phyloP scores from a whole-genome alignment of 306 rosid genomes.

The Vigna radiata region DNA sequence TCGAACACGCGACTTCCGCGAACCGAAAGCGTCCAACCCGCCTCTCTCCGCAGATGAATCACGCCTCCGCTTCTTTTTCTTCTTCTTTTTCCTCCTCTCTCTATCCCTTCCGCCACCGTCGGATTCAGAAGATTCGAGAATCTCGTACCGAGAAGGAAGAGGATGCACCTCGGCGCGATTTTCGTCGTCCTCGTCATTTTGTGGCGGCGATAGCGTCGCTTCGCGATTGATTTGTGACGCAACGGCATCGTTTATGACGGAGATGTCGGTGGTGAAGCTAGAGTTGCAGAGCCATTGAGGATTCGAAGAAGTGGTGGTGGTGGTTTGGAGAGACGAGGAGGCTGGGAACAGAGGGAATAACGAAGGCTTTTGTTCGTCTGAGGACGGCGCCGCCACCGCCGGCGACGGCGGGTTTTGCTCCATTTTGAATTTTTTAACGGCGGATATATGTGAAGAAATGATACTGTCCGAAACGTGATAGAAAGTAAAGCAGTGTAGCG shows the following conservation, averaged over 20 bases:
- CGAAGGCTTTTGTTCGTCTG: constrained; percentile 46
- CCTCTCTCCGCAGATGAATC: constrained; percentile 54
- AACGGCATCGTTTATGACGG: constrained; percentile 54
- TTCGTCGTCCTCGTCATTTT: constrained; percentile 39
- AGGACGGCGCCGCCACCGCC: neutral
- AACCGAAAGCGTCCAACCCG: constrained; percentile 54
- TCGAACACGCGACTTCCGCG: constrained; percentile 76
- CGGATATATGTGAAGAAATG: neutral
- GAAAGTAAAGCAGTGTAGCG: neutral
- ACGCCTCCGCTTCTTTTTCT: constrained; percentile 66
- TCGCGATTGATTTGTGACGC: constrained; percentile 35
- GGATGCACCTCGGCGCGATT: constrained; percentile 35
- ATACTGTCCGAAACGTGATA: neutral
- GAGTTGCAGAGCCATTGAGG: constrained; percentile 82
- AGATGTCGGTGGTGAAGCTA: constrained; percentile 79
- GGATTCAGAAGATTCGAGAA: constrained; percentile 78
- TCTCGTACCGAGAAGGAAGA: constrained; percentile 54
- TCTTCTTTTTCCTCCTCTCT: constrained; percentile 40
- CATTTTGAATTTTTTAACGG: constrained; percentile 47
- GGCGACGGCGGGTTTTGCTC: constrained; percentile 47
- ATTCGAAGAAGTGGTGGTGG: constrained; percentile 20
- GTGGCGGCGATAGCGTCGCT: constrained; percentile 33
- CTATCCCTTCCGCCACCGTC: constrained; percentile 50
- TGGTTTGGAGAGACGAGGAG: constrained; percentile 43
- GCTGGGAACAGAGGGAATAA: constrained; percentile 63